These are phyloP conservation scores for Coniochaeta sp. DNA, from an alignment of 2,329 filamentous ascomycete species.

Conservation along the genomic window DNA sequence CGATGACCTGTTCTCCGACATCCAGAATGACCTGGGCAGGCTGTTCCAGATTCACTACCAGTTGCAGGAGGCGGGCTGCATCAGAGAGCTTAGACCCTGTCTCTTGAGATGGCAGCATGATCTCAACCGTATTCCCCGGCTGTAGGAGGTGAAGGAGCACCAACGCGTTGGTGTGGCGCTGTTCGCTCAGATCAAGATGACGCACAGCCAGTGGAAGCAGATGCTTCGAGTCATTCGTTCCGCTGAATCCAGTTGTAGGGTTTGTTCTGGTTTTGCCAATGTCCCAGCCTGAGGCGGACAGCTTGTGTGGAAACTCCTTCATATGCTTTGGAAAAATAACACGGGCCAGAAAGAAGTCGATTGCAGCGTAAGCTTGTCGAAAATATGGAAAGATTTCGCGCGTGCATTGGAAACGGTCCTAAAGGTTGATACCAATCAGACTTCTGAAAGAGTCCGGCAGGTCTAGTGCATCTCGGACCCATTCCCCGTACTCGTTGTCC, in stretches of 20 bases:
- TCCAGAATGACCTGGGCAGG: conserved; percentile 57
- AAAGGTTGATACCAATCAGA: conserved; percentile 48
- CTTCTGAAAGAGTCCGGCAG: conserved; percentile 30
- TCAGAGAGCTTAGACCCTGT: conserved; percentile 16
- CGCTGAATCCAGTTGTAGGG: conserved; percentile 59
- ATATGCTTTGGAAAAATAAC: conserved; percentile 55
- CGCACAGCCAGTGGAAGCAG: conserved; percentile 48
- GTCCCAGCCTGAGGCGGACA: conserved; percentile 63
- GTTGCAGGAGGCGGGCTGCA: conserved; percentile 34
- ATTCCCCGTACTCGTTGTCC: conserved; percentile 39
- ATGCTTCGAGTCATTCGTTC: conserved; percentile 57
- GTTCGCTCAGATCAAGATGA: conserved; percentile 45
- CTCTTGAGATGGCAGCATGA: conserved; percentile 15
- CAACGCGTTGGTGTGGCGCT: conserved; percentile 60
- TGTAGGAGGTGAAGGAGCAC: conserved; percentile 54
- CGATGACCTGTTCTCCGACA: conserved; percentile 63
- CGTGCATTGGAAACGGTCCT: conserved; percentile 41
- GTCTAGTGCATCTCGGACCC: conserved; percentile 28
- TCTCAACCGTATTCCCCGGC: conserved; percentile 37
- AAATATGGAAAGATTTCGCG: conserved; percentile 45
- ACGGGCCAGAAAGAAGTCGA: conserved; percentile 57
- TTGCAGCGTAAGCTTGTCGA: conserved; percentile 38
- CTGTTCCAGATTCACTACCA: conserved; percentile 29
- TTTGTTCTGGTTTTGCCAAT: conserved; percentile 38
- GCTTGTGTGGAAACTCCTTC: conserved; percentile 55